Conservation (phyloP, 495 filamentous ascomycete genomes). For the Penicillium maclennaniae region DNA sequence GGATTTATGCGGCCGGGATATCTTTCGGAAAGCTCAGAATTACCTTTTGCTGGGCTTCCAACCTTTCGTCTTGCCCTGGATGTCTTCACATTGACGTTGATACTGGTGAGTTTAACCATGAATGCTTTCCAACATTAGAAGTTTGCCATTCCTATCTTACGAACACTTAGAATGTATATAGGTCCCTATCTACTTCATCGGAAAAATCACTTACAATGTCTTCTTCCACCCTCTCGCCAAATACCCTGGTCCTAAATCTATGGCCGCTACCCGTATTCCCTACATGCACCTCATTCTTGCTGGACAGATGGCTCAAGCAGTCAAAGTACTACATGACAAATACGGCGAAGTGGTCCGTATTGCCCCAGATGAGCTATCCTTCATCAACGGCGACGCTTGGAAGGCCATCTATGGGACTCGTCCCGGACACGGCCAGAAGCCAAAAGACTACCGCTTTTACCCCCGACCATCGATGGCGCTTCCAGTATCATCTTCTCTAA, state of each 20-base stretch:
- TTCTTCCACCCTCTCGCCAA: conserved; percentile 11
- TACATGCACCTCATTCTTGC: conserved; percentile 11
- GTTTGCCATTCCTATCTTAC: neutral
- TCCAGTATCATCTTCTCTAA: conserved; percentile 27
- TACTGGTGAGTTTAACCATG: neutral
- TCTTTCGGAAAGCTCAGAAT: neutral
- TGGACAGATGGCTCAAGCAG: conserved; percentile 7
- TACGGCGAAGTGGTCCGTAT: conserved; percentile 53
- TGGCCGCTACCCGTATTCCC: conserved; percentile 20
- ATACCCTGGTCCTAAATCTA: conserved; percentile 12
- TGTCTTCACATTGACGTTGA: neutral
- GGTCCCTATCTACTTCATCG: neutral
- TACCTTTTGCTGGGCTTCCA: neutral
- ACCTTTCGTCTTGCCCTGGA: neutral
- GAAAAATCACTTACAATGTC: conserved; percentile 4
- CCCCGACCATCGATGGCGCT: neutral
- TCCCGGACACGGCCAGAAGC: conserved; percentile 13
- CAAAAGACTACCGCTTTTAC: conserved; percentile 20
- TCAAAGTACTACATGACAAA: conserved; percentile 16
- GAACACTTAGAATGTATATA: neutral
- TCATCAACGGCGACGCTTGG: conserved; percentile 47
- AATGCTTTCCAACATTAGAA: neutral
- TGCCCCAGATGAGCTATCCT: conserved; percentile 49
- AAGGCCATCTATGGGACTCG: conserved; percentile 52
- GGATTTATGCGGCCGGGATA: neutral